These are phyloP conservation scores for Umbelopsis sp. DNA, from an alignment of 192 early-diverging fungal genomes.

Conservation along the genomic window DNA sequence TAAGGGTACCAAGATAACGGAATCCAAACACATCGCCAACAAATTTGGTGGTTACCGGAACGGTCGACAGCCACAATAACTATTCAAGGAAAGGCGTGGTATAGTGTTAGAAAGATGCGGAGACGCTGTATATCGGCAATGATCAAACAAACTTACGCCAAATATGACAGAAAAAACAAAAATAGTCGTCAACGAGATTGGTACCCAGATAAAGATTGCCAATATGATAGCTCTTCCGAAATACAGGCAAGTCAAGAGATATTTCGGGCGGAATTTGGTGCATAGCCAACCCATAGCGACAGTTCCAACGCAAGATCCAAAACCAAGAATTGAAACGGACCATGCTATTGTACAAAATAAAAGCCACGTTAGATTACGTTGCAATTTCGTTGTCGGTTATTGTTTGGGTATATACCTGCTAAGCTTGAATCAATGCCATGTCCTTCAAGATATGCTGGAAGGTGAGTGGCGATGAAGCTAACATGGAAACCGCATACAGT, in stretches of 20 bases:
- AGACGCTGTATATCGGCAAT: neutral
- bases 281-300: constrained; percentile 24
- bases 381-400: neutral
- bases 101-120: too few relatives aligned
- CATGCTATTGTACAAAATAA: constrained; percentile 22
- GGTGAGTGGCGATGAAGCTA: constrained; percentile 37
- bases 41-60: constrained; percentile 34
- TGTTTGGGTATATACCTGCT: constrained; percentile 17
- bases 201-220: constrained; percentile 25
- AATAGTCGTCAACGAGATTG: constrained; percentile 23
- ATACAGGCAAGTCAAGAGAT: constrained; percentile 23
- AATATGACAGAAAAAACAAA: constrained; percentile 34
- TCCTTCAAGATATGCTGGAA: constrained; percentile 41
- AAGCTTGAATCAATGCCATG: constrained; percentile 23
- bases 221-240: constrained; percentile 20
- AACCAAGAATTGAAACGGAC: constrained; percentile 35
- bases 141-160: constrained; percentile 27
- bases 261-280: constrained; percentile 27
- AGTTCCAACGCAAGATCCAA: constrained; percentile 34
- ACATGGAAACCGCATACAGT: constrained; percentile 40
- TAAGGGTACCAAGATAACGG: constrained; percentile 34
- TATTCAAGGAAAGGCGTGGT: neutral
- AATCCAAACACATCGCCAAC: constrained; percentile 35
- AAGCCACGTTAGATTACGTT: neutral
- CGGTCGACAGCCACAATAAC: constrained; percentile 39